phyloP scores from a whole-genome alignment of 805 yeast genomes.

The Cyberlindnera samutprakarnensis region DNA sequence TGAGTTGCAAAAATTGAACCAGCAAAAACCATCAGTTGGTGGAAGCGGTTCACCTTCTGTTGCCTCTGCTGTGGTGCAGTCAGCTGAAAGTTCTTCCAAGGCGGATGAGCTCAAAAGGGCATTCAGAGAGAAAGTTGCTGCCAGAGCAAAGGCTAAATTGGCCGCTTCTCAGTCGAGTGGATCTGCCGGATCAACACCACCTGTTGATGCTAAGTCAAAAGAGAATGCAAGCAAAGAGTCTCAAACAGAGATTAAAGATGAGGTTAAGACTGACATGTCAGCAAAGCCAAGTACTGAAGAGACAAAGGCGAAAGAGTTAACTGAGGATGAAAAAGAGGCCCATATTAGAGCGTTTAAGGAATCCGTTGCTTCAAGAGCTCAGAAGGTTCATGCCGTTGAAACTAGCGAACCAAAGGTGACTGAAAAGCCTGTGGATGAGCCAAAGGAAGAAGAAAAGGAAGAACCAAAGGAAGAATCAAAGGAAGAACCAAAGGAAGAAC shows the following conservation, averaged over 20 bases:
- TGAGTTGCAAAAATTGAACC: conserved; percentile 14
- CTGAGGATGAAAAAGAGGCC: conserved; percentile 2
- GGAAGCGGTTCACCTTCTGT: conserved; percentile 12
- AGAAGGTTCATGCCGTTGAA: neutral
- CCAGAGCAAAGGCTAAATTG: conserved; percentile 12
- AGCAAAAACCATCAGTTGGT: conserved; percentile 14
- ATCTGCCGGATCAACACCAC: conserved; percentile 1
- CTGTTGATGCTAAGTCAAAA: neutral
- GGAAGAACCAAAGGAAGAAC: conserved; percentile 5
- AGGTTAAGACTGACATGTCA: neutral
- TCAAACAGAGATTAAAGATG: neutral
- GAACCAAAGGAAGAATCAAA: conserved; percentile 6
- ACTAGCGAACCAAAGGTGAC: conserved; percentile 10
- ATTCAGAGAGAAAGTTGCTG: conserved; percentile 11
- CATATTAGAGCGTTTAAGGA: conserved; percentile 9
- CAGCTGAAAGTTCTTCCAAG: conserved; percentile 9
- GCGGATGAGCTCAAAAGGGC: conserved; percentile 6
- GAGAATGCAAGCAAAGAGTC: neutral
- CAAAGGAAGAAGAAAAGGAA: conserved; percentile 2
- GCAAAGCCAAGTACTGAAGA: neutral
- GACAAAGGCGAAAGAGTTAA: too few relatives aligned
- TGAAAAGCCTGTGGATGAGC: conserved; percentile 9
- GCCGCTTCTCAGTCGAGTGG: conserved; percentile 10
- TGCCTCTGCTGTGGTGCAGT: conserved; percentile 13
- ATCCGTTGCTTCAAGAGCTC: conserved; percentile 14